A percentile compares a stretch with the other conserved stretches of the same genome.
phyloP scores from a whole-genome alignment of 306 rosid species.

The cucumber (Cucumis sativus) region Cucumber_9930_V3 NC_026661.2:19325501-19326000 shows the following conservation, averaged over 20 bases:
- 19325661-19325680: background rate
- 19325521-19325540: constrained; percentile 93
- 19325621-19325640: background rate
- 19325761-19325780: background rate
- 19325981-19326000: constrained; percentile 14
- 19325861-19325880: constrained; percentile 99
- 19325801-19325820: constrained; percentile 95
- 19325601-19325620: background rate
- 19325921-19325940: constrained; percentile 13
- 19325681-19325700: background rate
- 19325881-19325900: constrained; percentile 96
- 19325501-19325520: constrained; percentile 96
- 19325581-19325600: constrained; percentile 12
- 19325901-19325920: constrained; percentile 77
- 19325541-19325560: constrained; percentile 98
- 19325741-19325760: background rate
- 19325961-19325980: constrained; percentile 2
- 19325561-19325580: constrained; percentile 79
- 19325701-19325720: background rate
- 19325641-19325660: background rate
- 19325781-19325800: constrained; percentile 79
- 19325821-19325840: constrained; percentile 96
- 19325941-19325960: background rate
- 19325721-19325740: background rate
- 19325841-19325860: constrained; percentile 95